A percentile compares a stretch with the other conserved stretches of the same genome.
These are phyloP conservation scores for Tardiomyces digboiensis DNA, from an alignment of 1,139 yeast genomes.

Conservation along the genomic window DNA sequence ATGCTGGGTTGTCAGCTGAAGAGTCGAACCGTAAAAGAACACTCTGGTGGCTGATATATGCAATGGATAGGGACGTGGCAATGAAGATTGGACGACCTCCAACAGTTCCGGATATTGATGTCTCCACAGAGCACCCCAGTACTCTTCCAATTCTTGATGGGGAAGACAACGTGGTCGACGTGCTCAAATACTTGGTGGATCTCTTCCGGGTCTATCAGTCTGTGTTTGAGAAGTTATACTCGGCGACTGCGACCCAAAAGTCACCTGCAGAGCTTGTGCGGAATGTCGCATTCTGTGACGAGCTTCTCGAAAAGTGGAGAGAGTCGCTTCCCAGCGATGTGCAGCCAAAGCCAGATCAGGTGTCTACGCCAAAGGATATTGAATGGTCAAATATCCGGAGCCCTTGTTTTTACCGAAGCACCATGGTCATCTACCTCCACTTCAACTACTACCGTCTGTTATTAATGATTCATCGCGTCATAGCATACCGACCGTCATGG, in stretches of 20 bases:
- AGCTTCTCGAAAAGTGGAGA: background rate
- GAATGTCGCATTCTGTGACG: background rate
- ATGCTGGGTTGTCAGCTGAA: background rate
- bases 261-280: background rate
- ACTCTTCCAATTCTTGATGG: background rate
- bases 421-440: slow-evolving; percentile 12
- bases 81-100: slow-evolving; percentile 55
- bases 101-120: slow-evolving; percentile 39
- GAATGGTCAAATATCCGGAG: background rate
- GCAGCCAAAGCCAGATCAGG: background rate
- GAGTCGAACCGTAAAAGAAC: background rate
- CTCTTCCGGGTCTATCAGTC: background rate
- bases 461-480: slow-evolving; percentile 15
- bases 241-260: background rate
- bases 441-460: slow-evolving; percentile 15
- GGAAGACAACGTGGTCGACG: background rate
- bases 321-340: background rate
- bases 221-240: background rate
- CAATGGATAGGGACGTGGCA: slow-evolving; percentile 44
- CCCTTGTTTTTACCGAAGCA: background rate
- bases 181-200: background rate
- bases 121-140: slow-evolving; percentile 9
- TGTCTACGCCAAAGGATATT: background rate
- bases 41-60: slow-evolving; percentile 50
- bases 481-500: slow-evolving; percentile 21